phyloP scores from a whole-genome alignment of 78 protist species.

The Speleostelium caveatum region DNA sequence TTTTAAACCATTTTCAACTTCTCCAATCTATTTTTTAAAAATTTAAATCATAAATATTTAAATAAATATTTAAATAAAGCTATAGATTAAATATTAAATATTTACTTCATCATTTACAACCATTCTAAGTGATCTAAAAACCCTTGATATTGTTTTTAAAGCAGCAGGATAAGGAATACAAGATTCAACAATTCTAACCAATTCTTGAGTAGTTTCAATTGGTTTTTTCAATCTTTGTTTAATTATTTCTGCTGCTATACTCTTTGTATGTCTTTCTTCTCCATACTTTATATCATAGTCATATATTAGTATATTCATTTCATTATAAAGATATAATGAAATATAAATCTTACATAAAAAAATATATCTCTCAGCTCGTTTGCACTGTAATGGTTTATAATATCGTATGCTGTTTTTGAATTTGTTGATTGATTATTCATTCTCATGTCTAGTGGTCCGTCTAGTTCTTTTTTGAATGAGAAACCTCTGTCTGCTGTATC shows the following conservation, averaged over 20 bases:
- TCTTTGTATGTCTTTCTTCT: slow-evolving; percentile 66
- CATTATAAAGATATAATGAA: background rate
- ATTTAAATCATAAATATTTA: no score
- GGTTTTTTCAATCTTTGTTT: slow-evolving; percentile 8
- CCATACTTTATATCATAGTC: slow-evolving; percentile 16
- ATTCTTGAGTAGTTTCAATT: slow-evolving; percentile 12
- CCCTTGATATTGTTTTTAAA: slow-evolving; percentile 32
- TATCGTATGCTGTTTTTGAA: slow-evolving; percentile 4
- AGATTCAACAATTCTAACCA: slow-evolving; percentile 17
- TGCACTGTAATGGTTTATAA: slow-evolving; percentile 25
- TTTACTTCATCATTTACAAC: slow-evolving; percentile 62
- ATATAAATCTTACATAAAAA: slow-evolving; percentile 3
- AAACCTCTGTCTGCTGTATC: slow-evolving; percentile 61
- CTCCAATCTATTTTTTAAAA: no score
- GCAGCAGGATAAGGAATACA: slow-evolving; percentile 74
- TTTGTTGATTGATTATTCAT: slow-evolving; percentile 29
- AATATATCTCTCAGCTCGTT: slow-evolving; percentile 49
- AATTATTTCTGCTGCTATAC: slow-evolving; percentile 35
- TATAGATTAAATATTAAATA: no score
- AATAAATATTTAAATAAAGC: no score
- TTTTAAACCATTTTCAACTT: slow-evolving; percentile 19
- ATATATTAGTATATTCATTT: background rate
- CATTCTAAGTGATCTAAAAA: slow-evolving; percentile 62
- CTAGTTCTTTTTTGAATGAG: slow-evolving; percentile 54
- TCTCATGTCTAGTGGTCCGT: slow-evolving; percentile 74